A percentile compares a stretch with the other conserved stretches of the same genome.
Conservation (phyloP, 352 stramenopile species). For the Pythium pyrilobum region DNA sequence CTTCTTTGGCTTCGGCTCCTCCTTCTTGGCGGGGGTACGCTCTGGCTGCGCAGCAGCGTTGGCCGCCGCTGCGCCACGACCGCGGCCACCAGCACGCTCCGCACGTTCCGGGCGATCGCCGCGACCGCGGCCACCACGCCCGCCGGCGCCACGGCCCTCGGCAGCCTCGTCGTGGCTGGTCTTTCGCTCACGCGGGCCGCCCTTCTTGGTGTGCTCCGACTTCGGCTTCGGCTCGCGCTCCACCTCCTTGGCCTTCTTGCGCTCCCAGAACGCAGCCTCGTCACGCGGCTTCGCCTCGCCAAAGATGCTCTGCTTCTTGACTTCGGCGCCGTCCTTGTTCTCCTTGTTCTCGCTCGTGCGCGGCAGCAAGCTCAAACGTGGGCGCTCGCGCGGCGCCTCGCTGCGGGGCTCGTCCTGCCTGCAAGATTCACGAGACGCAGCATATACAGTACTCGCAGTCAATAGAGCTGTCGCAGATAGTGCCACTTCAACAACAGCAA, state of each 20-base stretch:
- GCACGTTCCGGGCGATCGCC: slow-evolving; percentile 28
- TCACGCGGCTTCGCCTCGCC: slow-evolving; percentile 84
- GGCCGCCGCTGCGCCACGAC: slow-evolving; percentile 3
- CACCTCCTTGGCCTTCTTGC: slow-evolving; percentile 36
- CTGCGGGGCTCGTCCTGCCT: background rate
- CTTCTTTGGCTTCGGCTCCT: slow-evolving; percentile 3
- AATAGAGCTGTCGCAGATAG: slow-evolving; percentile 2
- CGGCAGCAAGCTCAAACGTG: slow-evolving; percentile 51
- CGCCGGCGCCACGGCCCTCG: slow-evolving; percentile 8
- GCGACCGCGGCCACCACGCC: slow-evolving; percentile 37
- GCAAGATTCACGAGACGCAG: no score
- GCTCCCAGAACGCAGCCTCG: slow-evolving; percentile 58
- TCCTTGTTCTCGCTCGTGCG: slow-evolving; percentile 30
- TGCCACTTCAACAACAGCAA: slow-evolving; percentile 2
- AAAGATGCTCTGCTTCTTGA: slow-evolving; percentile 64
- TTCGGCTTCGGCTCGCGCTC: slow-evolving; percentile 18
- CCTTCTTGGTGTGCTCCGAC: slow-evolving; percentile 12
- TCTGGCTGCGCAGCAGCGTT: slow-evolving; percentile 2
- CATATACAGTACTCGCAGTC: no score
- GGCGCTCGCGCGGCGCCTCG: slow-evolving; percentile 40
- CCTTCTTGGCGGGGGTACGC: slow-evolving; percentile 20
- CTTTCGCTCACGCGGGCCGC: slow-evolving; percentile 23
- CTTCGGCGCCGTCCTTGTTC: slow-evolving; percentile 16
- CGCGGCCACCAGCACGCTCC: slow-evolving; percentile 27
- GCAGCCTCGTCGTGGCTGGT: slow-evolving; percentile 42